Evolutionary conservation across 164 flowering plant genomes (phyloP).

Genomic region (Paratinospora sagittata): DNA sequence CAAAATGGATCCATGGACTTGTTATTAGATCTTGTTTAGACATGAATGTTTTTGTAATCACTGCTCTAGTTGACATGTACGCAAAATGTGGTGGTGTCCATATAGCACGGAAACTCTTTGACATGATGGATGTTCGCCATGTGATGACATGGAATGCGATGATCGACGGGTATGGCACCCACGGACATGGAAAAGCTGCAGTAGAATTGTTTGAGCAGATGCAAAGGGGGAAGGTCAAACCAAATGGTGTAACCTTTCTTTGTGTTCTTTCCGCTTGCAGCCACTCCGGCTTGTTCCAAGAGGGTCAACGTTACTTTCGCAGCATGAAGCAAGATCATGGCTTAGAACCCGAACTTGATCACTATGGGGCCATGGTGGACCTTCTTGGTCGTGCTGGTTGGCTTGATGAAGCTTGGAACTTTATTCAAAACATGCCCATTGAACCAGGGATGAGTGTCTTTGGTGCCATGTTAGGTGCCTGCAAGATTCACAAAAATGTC

Average conservation of each 20-base stretch:
- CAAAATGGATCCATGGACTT: constrained; percentile 84
- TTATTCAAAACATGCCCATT: constrained; percentile 68
- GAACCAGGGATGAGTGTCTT: constrained; percentile 62
- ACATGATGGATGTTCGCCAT: constrained; percentile 61
- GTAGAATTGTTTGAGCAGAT: constrained; percentile 57
- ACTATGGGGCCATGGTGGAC: constrained; percentile 86
- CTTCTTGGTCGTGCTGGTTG: constrained; percentile 81
- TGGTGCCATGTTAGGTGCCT: constrained; percentile 94
- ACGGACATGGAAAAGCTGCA: constrained; percentile 63
- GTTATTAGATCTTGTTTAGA: constrained; percentile 48
- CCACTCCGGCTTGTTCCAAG: constrained; percentile 75
- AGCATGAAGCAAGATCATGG: constrained; percentile 60
- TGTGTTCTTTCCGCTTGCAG: constrained; percentile 80
- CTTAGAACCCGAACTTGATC: constrained; percentile 70
- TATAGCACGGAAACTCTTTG: constrained; percentile 70
- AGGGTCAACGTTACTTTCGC: constrained; percentile 47
- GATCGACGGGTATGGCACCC: constrained; percentile 94
- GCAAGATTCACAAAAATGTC: constrained; percentile 82
- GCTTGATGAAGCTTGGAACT: constrained; percentile 76
- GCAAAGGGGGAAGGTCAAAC: constrained; percentile 38
- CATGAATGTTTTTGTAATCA: constrained; percentile 56
- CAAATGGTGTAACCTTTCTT: constrained; percentile 68
- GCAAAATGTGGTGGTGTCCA: constrained; percentile 84
- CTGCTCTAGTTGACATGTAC: constrained; percentile 90
- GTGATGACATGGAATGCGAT: constrained; percentile 89